These are phyloP conservation scores for Claviceps monticola DNA, from an alignment of 2,329 filamentous ascomycete species.

Conservation along the genomic window DNA sequence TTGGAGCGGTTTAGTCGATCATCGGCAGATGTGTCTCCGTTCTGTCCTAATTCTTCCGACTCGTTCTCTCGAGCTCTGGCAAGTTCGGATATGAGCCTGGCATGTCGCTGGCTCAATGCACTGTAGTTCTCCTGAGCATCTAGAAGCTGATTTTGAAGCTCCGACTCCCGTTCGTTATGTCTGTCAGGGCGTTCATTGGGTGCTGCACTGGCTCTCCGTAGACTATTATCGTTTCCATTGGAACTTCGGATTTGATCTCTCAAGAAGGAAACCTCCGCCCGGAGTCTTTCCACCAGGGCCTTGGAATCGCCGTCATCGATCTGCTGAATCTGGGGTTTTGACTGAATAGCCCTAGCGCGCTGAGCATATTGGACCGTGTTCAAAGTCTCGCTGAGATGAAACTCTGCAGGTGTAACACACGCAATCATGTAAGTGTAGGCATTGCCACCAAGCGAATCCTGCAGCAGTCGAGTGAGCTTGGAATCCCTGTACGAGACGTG, in stretches of 20 bases:
- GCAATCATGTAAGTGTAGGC: conserved; percentile 99
- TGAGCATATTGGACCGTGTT: conserved; percentile 98
- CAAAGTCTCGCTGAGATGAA: conserved; percentile 91
- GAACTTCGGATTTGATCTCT: conserved; percentile 83
- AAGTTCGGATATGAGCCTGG: conserved; percentile 89
- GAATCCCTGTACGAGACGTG: conserved; percentile 98
- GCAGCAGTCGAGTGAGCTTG: conserved; percentile 84
- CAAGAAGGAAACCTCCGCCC: conserved; percentile 85
- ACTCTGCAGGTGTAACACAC: conserved; percentile 91
- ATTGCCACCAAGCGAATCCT: conserved; percentile 92
- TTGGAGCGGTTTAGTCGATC: conserved; percentile 89
- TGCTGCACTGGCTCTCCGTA: conserved; percentile 35
- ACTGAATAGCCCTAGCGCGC: conserved; percentile 89
- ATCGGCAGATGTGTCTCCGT: conserved; percentile 51
- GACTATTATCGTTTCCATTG: conserved; percentile 45
- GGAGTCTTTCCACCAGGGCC: conserved; percentile 80
- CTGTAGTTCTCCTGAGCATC: conserved; percentile 93
- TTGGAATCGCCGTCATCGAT: conserved; percentile 89
- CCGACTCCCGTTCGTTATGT: conserved; percentile 70
- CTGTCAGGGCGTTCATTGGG: conserved; percentile 63
- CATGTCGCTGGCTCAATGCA: conserved; percentile 79
- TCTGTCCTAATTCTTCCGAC: conserved; percentile 39
- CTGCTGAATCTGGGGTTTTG: conserved; percentile 92
- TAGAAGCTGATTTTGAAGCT: conserved; percentile 85
- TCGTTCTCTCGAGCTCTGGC: conserved; percentile 69